phyloP scores from a whole-genome alignment of 306 rosid species.

The Lithocarpus polystachyus region DNA sequence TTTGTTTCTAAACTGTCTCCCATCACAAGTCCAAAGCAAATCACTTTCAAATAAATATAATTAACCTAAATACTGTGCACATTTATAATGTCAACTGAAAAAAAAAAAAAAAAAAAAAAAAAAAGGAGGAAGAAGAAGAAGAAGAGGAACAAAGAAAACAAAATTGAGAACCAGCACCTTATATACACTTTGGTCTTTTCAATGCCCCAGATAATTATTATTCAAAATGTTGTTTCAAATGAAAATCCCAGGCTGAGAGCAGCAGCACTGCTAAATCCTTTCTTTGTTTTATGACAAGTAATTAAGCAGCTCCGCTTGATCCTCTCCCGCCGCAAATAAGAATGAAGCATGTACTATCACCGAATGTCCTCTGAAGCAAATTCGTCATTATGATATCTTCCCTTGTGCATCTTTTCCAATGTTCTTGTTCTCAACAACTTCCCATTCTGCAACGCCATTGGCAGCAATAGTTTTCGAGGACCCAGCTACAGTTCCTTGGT shows the following conservation, averaged over 20 bases:
- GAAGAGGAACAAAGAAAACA: not conserved
- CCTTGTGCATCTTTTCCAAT: constrained; percentile 10
- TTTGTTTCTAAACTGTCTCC: not conserved
- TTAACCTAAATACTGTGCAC: too few species aligned
- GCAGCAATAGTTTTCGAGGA: constrained; percentile 32
- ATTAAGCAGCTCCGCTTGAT: too few species aligned
- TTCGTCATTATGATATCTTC: not conserved
- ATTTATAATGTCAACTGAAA: not conserved
- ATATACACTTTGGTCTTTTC: not conserved
- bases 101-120: not conserved
- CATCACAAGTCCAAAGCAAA: not conserved
- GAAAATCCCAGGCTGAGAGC: not conserved
- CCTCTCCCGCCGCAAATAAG: not conserved
- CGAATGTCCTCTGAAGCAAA: not conserved
- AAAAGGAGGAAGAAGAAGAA: too few species aligned
- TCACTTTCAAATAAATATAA: too few species aligned
- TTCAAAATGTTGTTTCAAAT: not conserved
- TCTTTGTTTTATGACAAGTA: not conserved
- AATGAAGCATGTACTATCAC: not conserved
- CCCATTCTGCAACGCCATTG: constrained; percentile 3
- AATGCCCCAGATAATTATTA: not conserved
- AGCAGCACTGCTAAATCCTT: not conserved
- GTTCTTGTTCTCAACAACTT: constrained; percentile 4
- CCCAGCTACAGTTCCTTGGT: constrained; percentile 39
- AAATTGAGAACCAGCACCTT: not conserved